Evolutionary conservation across 345 rosid genomes (phyloP).

Genomic region (Orychophragmus violaceus): DNA sequence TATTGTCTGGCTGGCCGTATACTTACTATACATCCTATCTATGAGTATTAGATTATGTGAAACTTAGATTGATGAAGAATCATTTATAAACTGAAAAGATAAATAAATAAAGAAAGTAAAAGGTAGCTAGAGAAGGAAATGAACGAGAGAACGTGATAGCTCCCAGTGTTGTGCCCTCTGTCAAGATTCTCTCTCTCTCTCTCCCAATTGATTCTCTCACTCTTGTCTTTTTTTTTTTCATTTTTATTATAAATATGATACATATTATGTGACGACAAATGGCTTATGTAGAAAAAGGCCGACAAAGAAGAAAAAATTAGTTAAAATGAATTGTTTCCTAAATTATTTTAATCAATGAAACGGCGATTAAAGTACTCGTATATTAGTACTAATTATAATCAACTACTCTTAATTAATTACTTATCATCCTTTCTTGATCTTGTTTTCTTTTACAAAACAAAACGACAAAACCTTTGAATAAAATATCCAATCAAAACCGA

Average conservation of each 20-base stretch:
- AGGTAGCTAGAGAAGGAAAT: not conserved
- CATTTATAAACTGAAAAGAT: not conserved
- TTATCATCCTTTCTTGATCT: not conserved
- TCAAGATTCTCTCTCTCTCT: slow-evolving; percentile 29
- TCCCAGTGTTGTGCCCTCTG: slow-evolving; percentile 32
- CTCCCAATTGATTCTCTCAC: slow-evolving; percentile 12
- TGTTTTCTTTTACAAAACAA: not conserved
- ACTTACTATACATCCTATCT: too few relatives aligned
- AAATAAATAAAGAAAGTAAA: not conserved
- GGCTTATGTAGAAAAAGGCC: slow-evolving; percentile 9
- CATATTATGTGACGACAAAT: slow-evolving; percentile 26
- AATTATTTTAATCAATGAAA: not conserved
- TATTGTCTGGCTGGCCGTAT: too few relatives aligned
- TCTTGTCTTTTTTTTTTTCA: not conserved
- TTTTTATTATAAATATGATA: not conserved
- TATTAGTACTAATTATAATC: not conserved
- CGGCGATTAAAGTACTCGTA: slow-evolving; percentile 6
- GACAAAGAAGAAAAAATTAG: slow-evolving; percentile 12
- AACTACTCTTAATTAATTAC: not conserved
- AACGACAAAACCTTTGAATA: not conserved
- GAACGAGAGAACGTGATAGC: slow-evolving; percentile 30
- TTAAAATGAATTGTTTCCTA: not conserved
- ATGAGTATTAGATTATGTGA: too few relatives aligned
- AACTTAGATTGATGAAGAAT: too few relatives aligned
- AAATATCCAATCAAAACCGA: not conserved